phyloP scores from a whole-genome alignment of 2,329 filamentous ascomycete genomes.

The Alternaria sp. region DNA sequence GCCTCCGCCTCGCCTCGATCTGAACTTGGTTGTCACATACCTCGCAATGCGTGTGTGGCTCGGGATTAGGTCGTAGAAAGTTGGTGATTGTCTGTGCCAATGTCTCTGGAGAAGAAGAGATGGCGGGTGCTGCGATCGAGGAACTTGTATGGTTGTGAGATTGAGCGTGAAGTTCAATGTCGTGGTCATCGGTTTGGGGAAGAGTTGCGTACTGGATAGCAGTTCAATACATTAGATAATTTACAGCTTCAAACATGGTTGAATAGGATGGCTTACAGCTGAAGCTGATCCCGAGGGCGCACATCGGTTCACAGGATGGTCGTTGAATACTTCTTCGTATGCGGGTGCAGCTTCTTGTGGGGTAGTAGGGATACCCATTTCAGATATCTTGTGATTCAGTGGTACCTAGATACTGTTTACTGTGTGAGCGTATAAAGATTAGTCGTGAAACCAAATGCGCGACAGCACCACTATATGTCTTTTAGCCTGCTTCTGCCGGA shows the following conservation, averaged over 20 bases:
- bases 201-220: constrained; percentile 34
- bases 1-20: constrained; percentile 23
- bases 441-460: neutral
- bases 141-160: constrained; percentile 11
- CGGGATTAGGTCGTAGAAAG: constrained; percentile 31
- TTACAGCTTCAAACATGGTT: neutral
- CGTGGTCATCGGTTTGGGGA: constrained; percentile 34
- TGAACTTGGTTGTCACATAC: constrained; percentile 36
- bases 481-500: neutral
- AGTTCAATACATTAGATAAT: neutral
- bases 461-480: neutral
- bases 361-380: constrained; percentile 31
- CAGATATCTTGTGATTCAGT: neutral
- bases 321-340: constrained; percentile 38
- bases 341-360: constrained; percentile 35
- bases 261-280: constrained; percentile 16
- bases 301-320: constrained; percentile 33
- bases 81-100: constrained; percentile 36
- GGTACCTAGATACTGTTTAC: neutral
- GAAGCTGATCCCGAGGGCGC: constrained; percentile 29
- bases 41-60: constrained; percentile 38
- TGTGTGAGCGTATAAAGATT: neutral
- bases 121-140: constrained; percentile 2
- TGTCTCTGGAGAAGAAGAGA: constrained; percentile 18
- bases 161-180: constrained; percentile 32